Evolutionary conservation across 1,284 basidiomycete species (phyloP), one percentile per base, ranked within the genome.

Genomic region (Boletellus deceptivus): DNA sequence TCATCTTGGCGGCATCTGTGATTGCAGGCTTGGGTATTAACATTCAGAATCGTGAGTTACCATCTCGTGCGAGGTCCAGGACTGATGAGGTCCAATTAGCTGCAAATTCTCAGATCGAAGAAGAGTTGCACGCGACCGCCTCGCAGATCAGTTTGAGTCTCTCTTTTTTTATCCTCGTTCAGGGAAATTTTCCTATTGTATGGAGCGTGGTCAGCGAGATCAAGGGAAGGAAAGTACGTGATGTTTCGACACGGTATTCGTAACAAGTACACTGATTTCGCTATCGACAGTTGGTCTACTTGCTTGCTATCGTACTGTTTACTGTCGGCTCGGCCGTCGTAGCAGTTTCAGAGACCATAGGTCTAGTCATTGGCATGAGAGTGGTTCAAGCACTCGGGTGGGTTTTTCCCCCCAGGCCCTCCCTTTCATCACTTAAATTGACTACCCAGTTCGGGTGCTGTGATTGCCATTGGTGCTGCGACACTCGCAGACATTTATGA

Each of bases 401-500:
- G 34, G 34, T 6, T 35, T 13, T 35, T 35, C 16, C 6, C n/a
- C 16, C 13, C 7, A 2, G 6, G 14, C 34, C 6, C 34, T 16
- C 6, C 16, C n/a, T 35, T 17, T 35, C 34, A 13, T 16, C 16
- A 6, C 34, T 35, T 13, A 35, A 7, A 7, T n/a, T 6, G 16
- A n/a, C n/a, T n/a, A n/a, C 14, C 14, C 16, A 91, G 89, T 13
- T 84, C 85, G 6, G 84, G 86, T 46, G 86, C 90, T 0, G 87
- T 92, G 10, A 77, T 90, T 10, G 70, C 85, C 0, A 81, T 92
- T 38, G 92, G 91, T 6, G 89, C 91, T 0, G 91, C 89, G 4
- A 89, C 88, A 3, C 73, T 95, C 2, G 87, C 87, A 6, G 90
- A 93, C 62, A 86, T 93, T 27, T 93, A 84, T 59, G 90, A 93